phyloP scores from a whole-genome alignment of 805 yeast genomes.

The Cyberlindnera subsufficiens region DNA sequence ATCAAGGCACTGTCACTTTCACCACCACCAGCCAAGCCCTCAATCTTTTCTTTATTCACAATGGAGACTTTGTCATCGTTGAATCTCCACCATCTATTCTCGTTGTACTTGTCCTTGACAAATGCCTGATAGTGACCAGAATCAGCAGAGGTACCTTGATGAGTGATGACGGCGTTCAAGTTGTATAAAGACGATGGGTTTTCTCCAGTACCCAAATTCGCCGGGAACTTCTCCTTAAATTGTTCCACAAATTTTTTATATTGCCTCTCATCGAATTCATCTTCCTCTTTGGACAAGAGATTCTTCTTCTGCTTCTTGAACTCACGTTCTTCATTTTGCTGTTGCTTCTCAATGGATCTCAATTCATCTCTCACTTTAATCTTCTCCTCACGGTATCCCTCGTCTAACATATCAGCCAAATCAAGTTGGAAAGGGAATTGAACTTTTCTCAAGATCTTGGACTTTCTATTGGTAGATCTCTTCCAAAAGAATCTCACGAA shows the following conservation, averaged over 20 bases:
- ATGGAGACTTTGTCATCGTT: constrained; percentile 84
- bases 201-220: constrained; percentile 49
- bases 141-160: constrained; percentile 92
- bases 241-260: constrained; percentile 45
- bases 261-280: constrained; percentile 40
- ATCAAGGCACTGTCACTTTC: constrained; percentile 95
- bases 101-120: constrained; percentile 66
- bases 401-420: constrained; percentile 78
- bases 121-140: constrained; percentile 96
- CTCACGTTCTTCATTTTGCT: constrained; percentile 65
- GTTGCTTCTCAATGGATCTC: constrained; percentile 68
- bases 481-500: constrained; percentile 97
- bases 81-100: constrained; percentile 87
- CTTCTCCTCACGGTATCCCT: constrained; percentile 61
- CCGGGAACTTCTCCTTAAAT: constrained; percentile 39
- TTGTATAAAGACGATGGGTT: constrained; percentile 88
- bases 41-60: constrained; percentile 79
- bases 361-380: constrained; percentile 70
- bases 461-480: constrained; percentile 81
- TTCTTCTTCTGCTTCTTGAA: constrained; percentile 50
- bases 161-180: constrained; percentile 78
- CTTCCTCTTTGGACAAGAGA: constrained; percentile 44
- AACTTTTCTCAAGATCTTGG: constrained; percentile 90
- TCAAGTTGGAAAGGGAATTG: constrained; percentile 93
- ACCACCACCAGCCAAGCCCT: constrained; percentile 91